Percentiles rank a stretch among this genome's conserved stretches.
Conservation (phyloP, 2,329 filamentous ascomycete species). For the Paraconiothyrium sp. region DNA sequence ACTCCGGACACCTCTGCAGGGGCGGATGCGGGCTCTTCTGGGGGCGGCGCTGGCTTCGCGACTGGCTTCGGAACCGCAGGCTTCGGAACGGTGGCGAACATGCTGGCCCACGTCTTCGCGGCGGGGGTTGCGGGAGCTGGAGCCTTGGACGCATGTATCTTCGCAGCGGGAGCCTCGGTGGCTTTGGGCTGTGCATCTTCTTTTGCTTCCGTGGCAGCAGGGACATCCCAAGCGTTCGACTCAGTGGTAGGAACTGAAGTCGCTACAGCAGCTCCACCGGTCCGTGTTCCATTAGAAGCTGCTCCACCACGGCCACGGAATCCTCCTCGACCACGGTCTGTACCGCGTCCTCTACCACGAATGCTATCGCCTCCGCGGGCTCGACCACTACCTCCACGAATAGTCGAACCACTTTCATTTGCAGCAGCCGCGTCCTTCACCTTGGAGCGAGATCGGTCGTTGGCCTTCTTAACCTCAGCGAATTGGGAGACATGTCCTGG, state of each 20-base stretch:
- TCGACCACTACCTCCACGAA: conserved; percentile 34
- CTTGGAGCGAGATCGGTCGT: conserved; percentile 77
- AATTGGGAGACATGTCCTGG: conserved; percentile 82
- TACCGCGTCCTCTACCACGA: conserved; percentile 67
- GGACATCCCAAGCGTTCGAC: conserved; percentile 69
- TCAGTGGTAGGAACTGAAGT: conserved; percentile 77
- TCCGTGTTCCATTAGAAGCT: conserved; percentile 68
- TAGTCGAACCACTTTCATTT: conserved; percentile 56
- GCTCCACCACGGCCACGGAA: conserved; percentile 70
- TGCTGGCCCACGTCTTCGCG: conserved; percentile 65
- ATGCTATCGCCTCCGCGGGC: conserved; percentile 45
- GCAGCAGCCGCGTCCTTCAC: conserved; percentile 68
- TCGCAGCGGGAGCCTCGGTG: conserved; percentile 35
- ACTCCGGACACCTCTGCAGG: conserved; percentile 52
- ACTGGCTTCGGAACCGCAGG: conserved; percentile 48
- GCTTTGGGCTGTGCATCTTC: conserved; percentile 34
- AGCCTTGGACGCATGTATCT: conserved; percentile 47
- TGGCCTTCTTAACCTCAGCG: conserved; percentile 82
- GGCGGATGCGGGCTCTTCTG: conserved; percentile 46
- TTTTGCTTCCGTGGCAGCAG: conserved; percentile 44
- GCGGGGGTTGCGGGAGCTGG: conserved; percentile 32
- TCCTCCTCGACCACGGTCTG: conserved; percentile 64
- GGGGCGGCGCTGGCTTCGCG: conserved; percentile 46
- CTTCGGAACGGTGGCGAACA: conserved; percentile 60
- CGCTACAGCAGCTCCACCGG: conserved; percentile 45